Conservation (phyloP, 257 asterid species). For the Thymus quinquecostatus region DNA sequence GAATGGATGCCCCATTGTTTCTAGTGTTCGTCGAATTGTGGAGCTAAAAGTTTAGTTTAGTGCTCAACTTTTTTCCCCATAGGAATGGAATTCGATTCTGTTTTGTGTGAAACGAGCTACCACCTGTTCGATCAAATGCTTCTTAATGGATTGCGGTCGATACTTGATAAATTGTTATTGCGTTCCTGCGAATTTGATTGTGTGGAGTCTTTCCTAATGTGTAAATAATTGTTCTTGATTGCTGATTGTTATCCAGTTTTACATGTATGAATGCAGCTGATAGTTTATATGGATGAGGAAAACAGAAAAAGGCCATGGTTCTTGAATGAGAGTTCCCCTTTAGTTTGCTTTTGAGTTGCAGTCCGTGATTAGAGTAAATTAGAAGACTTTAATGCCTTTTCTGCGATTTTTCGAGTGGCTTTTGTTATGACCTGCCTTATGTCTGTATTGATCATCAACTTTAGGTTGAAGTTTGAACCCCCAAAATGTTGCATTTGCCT, state of each 20-base stretch:
- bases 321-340: not conserved
- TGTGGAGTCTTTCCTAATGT: not conserved
- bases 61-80: not conserved
- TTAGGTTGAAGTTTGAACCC: conserved; percentile 10
- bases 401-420: not conserved
- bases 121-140: conserved; percentile 46
- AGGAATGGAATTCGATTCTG: not conserved
- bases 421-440: conserved; percentile 10
- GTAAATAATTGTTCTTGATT: not conserved
- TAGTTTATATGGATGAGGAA: not conserved
- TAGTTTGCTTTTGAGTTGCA: not conserved
- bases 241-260: not conserved
- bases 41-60: not conserved
- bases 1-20: not conserved
- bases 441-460: not conserved
- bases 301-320: not conserved
- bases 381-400: conserved; percentile 1
- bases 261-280: not conserved
- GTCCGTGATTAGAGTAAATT: not conserved
- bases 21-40: not conserved
- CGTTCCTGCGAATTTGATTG: conserved; percentile 2
- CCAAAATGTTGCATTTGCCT: conserved; percentile 12
- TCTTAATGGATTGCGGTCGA: conserved; percentile 1
- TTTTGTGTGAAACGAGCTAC: conserved; percentile 18
- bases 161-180: not conserved